Evolutionary conservation across 345 rosid genomes (phyloP), one percentile per base, ranked within the genome.

Genomic region (Corchorus olitorius): DNA sequence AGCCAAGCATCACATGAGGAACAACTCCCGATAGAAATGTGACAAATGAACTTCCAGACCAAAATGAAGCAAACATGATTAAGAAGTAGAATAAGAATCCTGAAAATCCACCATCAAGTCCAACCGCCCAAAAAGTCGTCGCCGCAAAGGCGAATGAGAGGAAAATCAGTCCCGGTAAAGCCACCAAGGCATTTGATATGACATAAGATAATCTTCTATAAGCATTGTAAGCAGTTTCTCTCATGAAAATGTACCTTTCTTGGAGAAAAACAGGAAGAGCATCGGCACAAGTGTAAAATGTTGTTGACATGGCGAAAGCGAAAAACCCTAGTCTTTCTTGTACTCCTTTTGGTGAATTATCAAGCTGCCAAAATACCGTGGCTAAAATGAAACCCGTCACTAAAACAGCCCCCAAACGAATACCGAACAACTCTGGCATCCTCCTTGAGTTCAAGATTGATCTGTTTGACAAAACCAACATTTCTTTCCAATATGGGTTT

Each of bases 301-400:
- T 96, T 1, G 99, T 96, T 0, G 99, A 96, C 98, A 96, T 93
- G 0, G 97, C 99, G 77, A 96, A 96, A 0, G 99, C 99, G 80
- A 96, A 85, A 80, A 93, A 92, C 11, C 99, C 99, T 45, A 96
- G 27, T 19, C 99, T 74, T 65, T 96, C 99, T 78, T 91, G 95
- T 3, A 89, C 89, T 0, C 99, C 99, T 83, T 88, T 92, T 0
- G 99, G 99, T 4, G 99, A 96, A 72, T 81, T 83, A 45, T 93
- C 99, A 11, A 96, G 89, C 63, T 80, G 84, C 99, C 98, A 93
- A 63, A 88, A 96, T 75, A 96, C 86, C 8, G 99, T 96, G 46
- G 99, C 99, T 0, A 96, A 22, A 58, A 96, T 96, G 72, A 96
- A 91, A 1, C 99, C 99, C 16, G 99, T 96, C 27, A 93, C 90